Evolutionary conservation across 2,329 filamentous ascomycete genomes (phyloP), one percentile per base, ranked within the genome.

Genomic region (Coccinonectria pachysandricola): DNA sequence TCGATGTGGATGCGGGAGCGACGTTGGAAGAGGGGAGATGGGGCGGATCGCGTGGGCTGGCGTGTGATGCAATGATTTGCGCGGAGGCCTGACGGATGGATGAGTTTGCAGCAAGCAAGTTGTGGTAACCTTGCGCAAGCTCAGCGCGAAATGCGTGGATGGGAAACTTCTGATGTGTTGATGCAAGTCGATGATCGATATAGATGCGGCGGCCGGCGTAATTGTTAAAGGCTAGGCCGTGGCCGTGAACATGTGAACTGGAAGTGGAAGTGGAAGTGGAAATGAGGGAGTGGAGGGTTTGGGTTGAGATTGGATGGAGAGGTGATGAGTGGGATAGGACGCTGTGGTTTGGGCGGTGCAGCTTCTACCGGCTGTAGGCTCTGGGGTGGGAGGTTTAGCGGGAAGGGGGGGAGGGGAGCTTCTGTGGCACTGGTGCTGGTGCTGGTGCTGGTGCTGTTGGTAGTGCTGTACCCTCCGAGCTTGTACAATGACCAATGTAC

Each of bases 11-110:
- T 40, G 24, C 32, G 34, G 31, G 40, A 34, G 35, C 24, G 34
- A 37, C 25, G 33, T 36, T 32, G 31, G 40, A 36, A 34, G 39
- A 42, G 37, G 42, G 36, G 30, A 36, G 32, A 34, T 39, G 35
- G 38, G 35, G 44, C 42, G 44, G 44, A 47, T 47, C 44, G 44
- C 44, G 44, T 47, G 43, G 32, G 36, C 31, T 35, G 24, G 31
- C 31, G 36, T 39, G 45, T 48, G 44, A 48, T 48, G 45, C 45
- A 48, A 48, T 48, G 44, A 48, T 48, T 47, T 48, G 44, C 44
- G 44, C 44, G 34, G 44, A 46, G 40, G 37, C 32, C 38, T 36
- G 42, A 47, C 43, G 44, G 39, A 44, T 40, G 46, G 37, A 44
- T 40, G 46, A 39, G 40, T 45, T 46, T 46, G 43, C 37, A 31